A percentile compares a stretch with the other conserved stretches of the same genome.
These are phyloP conservation scores for Chloropicon primus DNA, from an alignment of 139 green algal species.

Conservation along the genomic window DNA sequence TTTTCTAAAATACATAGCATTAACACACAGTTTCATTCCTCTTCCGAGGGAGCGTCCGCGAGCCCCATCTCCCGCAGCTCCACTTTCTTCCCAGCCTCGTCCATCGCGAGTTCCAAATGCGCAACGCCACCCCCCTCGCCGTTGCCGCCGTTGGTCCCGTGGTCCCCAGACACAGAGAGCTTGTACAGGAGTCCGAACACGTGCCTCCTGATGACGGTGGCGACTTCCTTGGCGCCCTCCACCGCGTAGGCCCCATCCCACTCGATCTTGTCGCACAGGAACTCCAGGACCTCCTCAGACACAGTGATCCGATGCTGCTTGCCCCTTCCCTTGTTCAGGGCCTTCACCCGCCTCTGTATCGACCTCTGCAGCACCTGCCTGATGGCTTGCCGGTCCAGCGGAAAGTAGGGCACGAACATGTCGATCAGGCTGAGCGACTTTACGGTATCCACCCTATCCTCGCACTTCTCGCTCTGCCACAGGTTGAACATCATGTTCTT, in stretches of 20 bases:
- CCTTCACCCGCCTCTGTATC: constrained; percentile 15
- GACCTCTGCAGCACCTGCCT: constrained; percentile 27
- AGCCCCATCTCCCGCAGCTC: not conserved
- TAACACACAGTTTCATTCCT: too few relatives aligned
- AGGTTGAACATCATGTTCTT: constrained; percentile 53
- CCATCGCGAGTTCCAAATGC: not conserved
- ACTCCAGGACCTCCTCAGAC: constrained; percentile 28
- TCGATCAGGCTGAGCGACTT: constrained; percentile 37
- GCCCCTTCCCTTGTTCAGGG: constrained; percentile 7
- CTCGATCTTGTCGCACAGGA: constrained; percentile 40
- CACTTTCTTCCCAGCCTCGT: not conserved
- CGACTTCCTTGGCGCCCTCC: constrained; percentile 54
- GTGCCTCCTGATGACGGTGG: constrained; percentile 6
- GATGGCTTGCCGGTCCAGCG: constrained; percentile 41
- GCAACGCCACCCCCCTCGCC: too few relatives aligned
- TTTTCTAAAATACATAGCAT: not conserved
- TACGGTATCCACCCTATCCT: constrained; percentile 45
- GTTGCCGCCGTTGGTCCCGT: not conserved
- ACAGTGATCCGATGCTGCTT: not conserved
- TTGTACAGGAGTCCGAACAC: not conserved
- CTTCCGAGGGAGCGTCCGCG: too few relatives aligned
- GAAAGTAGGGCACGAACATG: constrained; percentile 63
- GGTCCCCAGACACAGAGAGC: not conserved
- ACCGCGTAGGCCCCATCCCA: constrained; percentile 47
- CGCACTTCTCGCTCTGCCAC: constrained; percentile 45